Conservation (phyloP, 176 grass and related monocot genomes). For the Avena sativa region DNA sequence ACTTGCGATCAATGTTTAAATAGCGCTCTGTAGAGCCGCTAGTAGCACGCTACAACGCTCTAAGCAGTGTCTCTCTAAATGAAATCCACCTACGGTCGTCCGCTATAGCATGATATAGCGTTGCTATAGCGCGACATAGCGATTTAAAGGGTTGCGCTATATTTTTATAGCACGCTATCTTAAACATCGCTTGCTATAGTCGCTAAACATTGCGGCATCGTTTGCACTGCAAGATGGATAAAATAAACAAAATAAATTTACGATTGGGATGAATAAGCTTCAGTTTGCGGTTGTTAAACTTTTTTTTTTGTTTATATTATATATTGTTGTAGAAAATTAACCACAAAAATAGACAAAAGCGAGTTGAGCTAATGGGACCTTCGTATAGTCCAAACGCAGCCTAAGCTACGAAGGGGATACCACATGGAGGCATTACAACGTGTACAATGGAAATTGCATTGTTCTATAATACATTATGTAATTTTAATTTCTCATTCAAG, state of each 20-base stretch:
- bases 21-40: too few relatives aligned
- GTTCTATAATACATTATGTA: background rate
- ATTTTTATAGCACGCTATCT: too few relatives aligned
- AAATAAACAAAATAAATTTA: conserved; percentile 26
- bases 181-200: background rate
- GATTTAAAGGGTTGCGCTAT: too few relatives aligned
- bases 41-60: too few relatives aligned
- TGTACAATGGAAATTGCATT: background rate
- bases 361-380: background rate
- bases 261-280: background rate
- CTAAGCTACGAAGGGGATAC: background rate
- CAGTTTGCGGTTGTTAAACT: background rate
- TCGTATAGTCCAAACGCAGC: background rate
- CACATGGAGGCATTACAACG: background rate
- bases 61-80: too few relatives aligned
- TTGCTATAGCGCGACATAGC: too few relatives aligned
- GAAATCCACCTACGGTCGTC: too few relatives aligned
- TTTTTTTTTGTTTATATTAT: background rate
- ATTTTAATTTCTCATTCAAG: background rate
- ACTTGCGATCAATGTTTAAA: background rate
- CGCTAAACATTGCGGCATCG: background rate
- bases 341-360: background rate
- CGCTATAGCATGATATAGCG: too few relatives aligned
- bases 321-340: background rate
- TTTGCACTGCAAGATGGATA: conserved; percentile 13